Evolutionary conservation across 73 alveolate genomes (phyloP), one percentile per base, ranked within the genome.

Genomic region (Paramecium primaurelia): DNA sequence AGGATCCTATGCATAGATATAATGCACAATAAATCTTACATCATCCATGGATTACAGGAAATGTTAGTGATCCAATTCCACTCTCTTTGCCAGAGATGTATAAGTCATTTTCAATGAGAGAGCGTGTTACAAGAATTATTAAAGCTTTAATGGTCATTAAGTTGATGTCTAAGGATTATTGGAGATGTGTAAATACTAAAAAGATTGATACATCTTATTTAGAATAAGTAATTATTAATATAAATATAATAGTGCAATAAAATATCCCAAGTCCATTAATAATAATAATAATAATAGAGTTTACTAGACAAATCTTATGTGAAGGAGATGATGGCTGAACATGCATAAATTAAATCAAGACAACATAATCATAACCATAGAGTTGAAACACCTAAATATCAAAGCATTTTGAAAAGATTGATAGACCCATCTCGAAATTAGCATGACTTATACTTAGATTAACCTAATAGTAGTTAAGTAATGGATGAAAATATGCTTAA

Each of bases 1-100:
- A 95, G 5, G 93, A 92, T 86, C 99, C 99, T 20, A 93, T 96
- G 20, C 96, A 97, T 92, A 93, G 99, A 92, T 97, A 97, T 86
- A 92, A 97, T 8, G 97, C 99, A 40, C 49, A 77, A 42, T 68
- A 88, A 69, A 80, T 88, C 2, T 88, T 88, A 64, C 45, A 88
- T 51, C 93, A 88, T 44, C 93, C 93, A 4, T 88, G 59, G 59
- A 88, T 88, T 26, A 88, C 93, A 25, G 75, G 93, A 9, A 64
- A 69, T n/a, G 6, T 42, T 1, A 47, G 69, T 80, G 86, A 75
- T 59, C 59, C 47, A 20, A 88, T 88, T 12, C 93, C 93, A 26
- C 45, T 88, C 14, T 51, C 89, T n/a, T 6, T 77, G 16, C 69
- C 69, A 6, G 89, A 77, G 10, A 77, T 77, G 89, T 77, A 77